These are phyloP conservation scores for Puccinia triticina DNA, from an alignment of 1,284 basidiomycete genomes.

Conservation along the genomic window DNA sequence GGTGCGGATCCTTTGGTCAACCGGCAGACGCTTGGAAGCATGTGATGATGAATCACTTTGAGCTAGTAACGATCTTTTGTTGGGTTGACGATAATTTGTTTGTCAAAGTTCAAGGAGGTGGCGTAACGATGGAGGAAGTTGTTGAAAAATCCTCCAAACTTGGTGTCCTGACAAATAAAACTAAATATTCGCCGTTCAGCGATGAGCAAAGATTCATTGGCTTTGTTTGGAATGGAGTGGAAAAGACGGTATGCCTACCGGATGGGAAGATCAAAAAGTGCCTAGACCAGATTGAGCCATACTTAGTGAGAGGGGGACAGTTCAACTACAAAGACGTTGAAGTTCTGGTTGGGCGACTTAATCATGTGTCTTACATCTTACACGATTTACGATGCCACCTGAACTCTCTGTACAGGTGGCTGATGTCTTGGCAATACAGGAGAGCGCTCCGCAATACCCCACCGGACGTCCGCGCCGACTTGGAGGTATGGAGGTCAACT, in stretches of 20 bases:
- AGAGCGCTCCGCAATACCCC: background rate
- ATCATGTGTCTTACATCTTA: no score
- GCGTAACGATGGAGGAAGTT: background rate
- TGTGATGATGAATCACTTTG: no score
- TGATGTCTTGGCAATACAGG: background rate
- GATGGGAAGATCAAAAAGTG: background rate
- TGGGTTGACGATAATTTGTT: no score
- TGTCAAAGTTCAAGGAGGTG: background rate
- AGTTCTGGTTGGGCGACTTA: no score
- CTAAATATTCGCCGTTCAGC: no score
- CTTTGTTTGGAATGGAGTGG: slow-evolving; percentile 9
- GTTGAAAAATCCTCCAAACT: background rate
- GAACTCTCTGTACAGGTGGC: no score
- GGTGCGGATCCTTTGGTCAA: no score
- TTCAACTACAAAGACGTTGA: background rate
- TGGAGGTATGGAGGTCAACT: background rate
- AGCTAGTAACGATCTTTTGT: no score
- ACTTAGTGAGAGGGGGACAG: background rate
- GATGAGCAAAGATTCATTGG: slow-evolving; percentile 12
- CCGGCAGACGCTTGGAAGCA: no score
- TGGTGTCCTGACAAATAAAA: slow-evolving; percentile 10
- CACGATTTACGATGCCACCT: no score
- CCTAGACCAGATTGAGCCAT: background rate
- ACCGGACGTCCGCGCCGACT: background rate
- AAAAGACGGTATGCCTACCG: background rate